Evolutionary conservation across 139 green algal genomes (phyloP).

Genomic region (Chlorella sp.): DNA sequence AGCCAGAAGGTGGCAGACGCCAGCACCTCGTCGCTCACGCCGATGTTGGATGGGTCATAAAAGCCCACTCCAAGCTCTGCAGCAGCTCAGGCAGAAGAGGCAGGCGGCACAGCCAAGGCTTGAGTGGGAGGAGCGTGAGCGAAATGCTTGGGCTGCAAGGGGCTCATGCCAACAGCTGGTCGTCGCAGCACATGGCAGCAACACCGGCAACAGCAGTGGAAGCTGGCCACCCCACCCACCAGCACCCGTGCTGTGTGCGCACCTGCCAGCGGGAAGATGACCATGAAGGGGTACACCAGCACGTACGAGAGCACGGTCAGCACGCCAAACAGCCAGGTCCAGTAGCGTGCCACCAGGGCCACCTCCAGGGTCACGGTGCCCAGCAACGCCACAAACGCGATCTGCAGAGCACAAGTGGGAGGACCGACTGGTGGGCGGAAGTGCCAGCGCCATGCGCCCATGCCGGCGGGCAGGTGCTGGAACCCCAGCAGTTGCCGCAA

Average conservation of each 20-base stretch:
- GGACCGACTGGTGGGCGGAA: too few relatives aligned
- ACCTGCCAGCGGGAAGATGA: conserved; percentile 65
- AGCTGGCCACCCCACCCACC: too few relatives aligned
- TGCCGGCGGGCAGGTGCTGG: too few relatives aligned
- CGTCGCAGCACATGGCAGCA: too few relatives aligned
- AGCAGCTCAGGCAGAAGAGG: neutral
- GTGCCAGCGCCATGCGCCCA: too few relatives aligned
- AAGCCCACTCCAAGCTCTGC: conserved; percentile 48
- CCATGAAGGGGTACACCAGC: conserved; percentile 73
- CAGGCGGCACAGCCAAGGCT: neutral
- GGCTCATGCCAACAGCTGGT: too few relatives aligned
- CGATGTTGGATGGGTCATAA: conserved; percentile 63
- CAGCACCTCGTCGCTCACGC: conserved; percentile 52
- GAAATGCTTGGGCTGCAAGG: too few relatives aligned
- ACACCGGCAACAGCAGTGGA: too few relatives aligned
- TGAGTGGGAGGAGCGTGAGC: too few relatives aligned
- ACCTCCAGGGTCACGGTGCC: conserved; percentile 75
- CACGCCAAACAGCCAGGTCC: conserved; percentile 70
- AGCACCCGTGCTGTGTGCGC: too few relatives aligned
- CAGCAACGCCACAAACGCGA: conserved; percentile 66
- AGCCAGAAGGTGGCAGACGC: conserved; percentile 61
- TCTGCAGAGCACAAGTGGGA: neutral
- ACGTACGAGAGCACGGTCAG: conserved; percentile 68
- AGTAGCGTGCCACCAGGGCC: conserved; percentile 69
- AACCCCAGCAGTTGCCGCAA: too few relatives aligned